phyloP scores from a whole-genome alignment of 2,329 filamentous ascomycete genomes.

The Xylariaceae sp. region DNA sequence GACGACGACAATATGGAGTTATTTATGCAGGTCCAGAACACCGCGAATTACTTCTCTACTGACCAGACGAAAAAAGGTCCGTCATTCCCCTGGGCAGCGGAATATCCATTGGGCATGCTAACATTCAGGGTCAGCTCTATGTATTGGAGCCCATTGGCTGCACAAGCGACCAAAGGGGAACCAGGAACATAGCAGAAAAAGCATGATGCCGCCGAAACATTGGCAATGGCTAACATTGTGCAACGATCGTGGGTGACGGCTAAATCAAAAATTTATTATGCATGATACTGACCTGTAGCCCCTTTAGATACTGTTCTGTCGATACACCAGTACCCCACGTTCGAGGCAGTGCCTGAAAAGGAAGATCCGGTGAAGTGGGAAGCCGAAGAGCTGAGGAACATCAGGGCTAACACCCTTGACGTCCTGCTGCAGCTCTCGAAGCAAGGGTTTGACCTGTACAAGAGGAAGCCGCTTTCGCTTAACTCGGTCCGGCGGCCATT shows the following conservation, averaged over 20 bases:
- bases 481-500: conserved; percentile 34
- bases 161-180: conserved; percentile 34
- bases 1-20: conserved; percentile 30
- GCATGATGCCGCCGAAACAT: conserved; percentile 36
- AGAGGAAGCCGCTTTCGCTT: conserved; percentile 36
- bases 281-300: conserved; percentile 19
- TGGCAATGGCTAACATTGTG: conserved; percentile 71
- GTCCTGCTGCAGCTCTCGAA: conserved; percentile 36
- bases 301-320: conserved; percentile 59
- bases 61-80: conserved; percentile 62
- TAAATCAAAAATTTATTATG: not conserved
- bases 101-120: conserved; percentile 16
- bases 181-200: conserved; percentile 25
- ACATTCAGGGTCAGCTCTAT: conserved; percentile 46
- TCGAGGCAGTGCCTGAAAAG: conserved; percentile 25
- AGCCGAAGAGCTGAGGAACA: conserved; percentile 29
- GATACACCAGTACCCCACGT: conserved; percentile 54
- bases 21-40: conserved; percentile 56
- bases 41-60: conserved; percentile 71
- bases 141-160: conserved; percentile 65
- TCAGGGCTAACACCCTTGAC: conserved; percentile 35
- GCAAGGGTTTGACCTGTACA: conserved; percentile 35
- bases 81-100: not conserved
- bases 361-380: conserved; percentile 21
- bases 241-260: conserved; percentile 48